These are phyloP conservation scores for Boletus sensibilis DNA, from an alignment of 768 basidiomycete genomes.

Conservation along the genomic window DNA sequence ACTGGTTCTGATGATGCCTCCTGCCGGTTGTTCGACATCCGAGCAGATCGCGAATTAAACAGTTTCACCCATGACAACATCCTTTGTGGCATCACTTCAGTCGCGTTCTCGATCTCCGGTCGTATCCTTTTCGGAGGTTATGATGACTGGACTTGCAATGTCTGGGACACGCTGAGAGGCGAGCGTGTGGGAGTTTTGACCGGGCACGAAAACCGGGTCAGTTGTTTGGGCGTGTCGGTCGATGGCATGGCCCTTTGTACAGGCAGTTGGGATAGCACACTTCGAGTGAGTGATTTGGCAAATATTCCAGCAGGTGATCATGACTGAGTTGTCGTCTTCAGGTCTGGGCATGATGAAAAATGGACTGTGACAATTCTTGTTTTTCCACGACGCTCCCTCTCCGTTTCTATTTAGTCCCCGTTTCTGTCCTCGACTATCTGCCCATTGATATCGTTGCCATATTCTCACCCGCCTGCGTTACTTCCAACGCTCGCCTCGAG, in stretches of 20 bases:
- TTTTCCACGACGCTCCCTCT: slow-evolving; percentile 25
- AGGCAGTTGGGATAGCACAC: slow-evolving; percentile 96
- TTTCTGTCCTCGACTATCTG: slow-evolving; percentile 32
- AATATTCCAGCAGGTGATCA: neutral
- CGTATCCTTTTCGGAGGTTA: slow-evolving; percentile 98
- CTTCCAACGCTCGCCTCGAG: slow-evolving; percentile 51
- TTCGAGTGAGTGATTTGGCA: slow-evolving; percentile 63
- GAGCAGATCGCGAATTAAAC: slow-evolving; percentile 96
- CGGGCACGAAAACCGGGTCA: slow-evolving; percentile 97
- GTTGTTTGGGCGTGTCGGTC: slow-evolving; percentile 91
- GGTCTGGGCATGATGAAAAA: slow-evolving; percentile 78
- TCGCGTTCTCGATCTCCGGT: slow-evolving; percentile 97
- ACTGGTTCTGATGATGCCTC: slow-evolving; percentile 99
- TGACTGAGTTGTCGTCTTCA: slow-evolving; percentile 31
- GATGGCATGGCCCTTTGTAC: slow-evolving; percentile 99
- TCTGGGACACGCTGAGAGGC: slow-evolving; percentile 98
- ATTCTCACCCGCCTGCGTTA: slow-evolving; percentile 51
- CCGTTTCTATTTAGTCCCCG: slow-evolving; percentile 21
- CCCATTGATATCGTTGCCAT: slow-evolving; percentile 52
- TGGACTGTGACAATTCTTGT: slow-evolving; percentile 24
- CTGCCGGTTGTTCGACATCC: slow-evolving; percentile 95
- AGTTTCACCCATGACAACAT: slow-evolving; percentile 98
- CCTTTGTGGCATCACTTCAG: slow-evolving; percentile 97
- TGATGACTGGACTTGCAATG: slow-evolving; percentile 99
- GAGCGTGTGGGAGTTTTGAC: slow-evolving; percentile 97